Conservation (phyloP, 2,329 filamentous ascomycete genomes). For the Arthrobotrys conoides region DNA sequence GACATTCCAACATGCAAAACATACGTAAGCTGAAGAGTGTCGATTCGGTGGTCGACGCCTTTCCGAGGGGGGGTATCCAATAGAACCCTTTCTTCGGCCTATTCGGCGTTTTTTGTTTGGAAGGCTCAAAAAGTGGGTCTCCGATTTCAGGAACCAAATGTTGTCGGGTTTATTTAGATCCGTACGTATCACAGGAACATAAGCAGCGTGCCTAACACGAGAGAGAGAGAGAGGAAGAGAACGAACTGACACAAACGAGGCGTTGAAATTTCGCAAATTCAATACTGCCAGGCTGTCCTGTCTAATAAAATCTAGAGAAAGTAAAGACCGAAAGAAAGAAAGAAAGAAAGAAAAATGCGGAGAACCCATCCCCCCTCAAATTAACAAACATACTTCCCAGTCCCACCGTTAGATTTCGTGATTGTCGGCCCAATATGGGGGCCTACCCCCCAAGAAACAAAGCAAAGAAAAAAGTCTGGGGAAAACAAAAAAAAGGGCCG, state of each 20-base stretch:
- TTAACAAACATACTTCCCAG: slow-evolving; percentile 9
- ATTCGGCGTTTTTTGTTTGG: slow-evolving; percentile 18
- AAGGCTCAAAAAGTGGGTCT: slow-evolving; percentile 23
- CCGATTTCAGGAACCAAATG: slow-evolving; percentile 23
- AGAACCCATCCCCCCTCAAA: slow-evolving; percentile 12
- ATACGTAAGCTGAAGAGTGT: slow-evolving; percentile 5
- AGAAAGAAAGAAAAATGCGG: slow-evolving; percentile 27
- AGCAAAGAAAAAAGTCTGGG: slow-evolving; percentile 16
- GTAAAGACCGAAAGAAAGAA: too few species aligned
- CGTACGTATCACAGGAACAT: slow-evolving; percentile 29
- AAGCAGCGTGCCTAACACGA: slow-evolving; percentile 14
- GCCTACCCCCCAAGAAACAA: not conserved
- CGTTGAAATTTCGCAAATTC: slow-evolving; percentile 16
- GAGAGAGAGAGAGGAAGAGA: not conserved
- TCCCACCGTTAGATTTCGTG: slow-evolving; percentile 21
- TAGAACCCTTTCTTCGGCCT: slow-evolving; percentile 22
- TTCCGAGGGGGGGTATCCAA: slow-evolving; percentile 18
- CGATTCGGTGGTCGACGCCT: slow-evolving; percentile 3
- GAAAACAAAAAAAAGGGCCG: not conserved
- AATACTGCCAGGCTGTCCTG: slow-evolving; percentile 25
- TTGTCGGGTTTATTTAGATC: not conserved
- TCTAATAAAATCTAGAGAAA: slow-evolving; percentile 10
- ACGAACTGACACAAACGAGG: too few species aligned
- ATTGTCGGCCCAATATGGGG: slow-evolving; percentile 9
- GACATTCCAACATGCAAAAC: too few species aligned